Percentiles rank a stretch among this genome's conserved stretches.
phyloP scores from a whole-genome alignment of 1,284 basidiomycete genomes.

The Boletus holoroseus region DNA sequence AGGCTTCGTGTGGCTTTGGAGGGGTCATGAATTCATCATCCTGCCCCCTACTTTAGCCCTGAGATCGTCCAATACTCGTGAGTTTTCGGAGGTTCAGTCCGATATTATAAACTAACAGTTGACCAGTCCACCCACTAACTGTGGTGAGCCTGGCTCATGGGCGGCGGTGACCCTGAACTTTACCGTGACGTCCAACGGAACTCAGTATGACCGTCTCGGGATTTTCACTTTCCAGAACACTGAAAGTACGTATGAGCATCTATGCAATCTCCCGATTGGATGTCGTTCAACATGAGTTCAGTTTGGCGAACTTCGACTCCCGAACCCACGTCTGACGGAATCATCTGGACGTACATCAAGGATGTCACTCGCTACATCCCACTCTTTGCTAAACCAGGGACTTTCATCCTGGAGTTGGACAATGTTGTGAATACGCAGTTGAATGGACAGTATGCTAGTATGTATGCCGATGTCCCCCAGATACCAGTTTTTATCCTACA shows the following conservation, averaged over 20 bases:
- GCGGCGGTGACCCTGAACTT: conserved; percentile 70
- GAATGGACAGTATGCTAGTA: conserved; percentile 68
- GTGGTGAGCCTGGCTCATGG: conserved; percentile 68
- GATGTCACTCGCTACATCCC: conserved; percentile 70
- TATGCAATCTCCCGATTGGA: neutral
- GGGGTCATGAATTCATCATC: conserved; percentile 1
- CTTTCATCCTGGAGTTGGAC: conserved; percentile 68
- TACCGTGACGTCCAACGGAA: conserved; percentile 73
- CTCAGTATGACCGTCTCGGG: conserved; percentile 70
- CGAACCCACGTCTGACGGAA: conserved; percentile 64
- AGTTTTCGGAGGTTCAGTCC: conserved; percentile 21
- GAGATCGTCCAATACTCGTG: conserved; percentile 63
- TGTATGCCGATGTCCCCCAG: conserved; percentile 11
- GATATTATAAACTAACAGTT: neutral
- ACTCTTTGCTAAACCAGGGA: conserved; percentile 59
- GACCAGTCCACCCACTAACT: conserved; percentile 62
- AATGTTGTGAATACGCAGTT: conserved; percentile 55
- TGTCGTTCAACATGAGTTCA: conserved; percentile 14
- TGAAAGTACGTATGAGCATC: conserved; percentile 49
- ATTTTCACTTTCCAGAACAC: conserved; percentile 71
- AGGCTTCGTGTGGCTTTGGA: neutral
- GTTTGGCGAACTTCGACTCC: conserved; percentile 79
- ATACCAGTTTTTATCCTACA: neutral
- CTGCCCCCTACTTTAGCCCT: conserved; percentile 38
- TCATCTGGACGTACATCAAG: conserved; percentile 75